phyloP scores from a whole-genome alignment of 331 rosid genomes.

The Quercus phellos region DNA sequence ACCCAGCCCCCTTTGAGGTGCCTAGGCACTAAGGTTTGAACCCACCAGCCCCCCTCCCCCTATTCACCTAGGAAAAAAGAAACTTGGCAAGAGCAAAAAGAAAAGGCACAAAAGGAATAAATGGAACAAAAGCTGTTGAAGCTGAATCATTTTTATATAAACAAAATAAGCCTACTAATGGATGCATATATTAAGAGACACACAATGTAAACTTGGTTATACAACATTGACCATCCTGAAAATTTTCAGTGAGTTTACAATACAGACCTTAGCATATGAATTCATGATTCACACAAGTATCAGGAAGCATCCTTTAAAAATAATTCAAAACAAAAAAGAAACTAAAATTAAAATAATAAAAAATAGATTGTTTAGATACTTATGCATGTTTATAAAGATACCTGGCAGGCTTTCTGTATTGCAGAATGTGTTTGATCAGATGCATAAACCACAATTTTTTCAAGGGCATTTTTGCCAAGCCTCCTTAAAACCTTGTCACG shows the following conservation, averaged over 20 bases:
- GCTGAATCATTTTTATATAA: no score
- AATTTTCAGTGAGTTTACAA: neutral
- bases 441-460: conserved; percentile 76
- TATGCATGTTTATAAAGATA: conserved; percentile 23
- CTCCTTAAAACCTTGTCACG: conserved; percentile 61
- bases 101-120: neutral
- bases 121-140: neutral
- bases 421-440: conserved; percentile 86
- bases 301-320: neutral
- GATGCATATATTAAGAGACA: neutral
- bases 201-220: neutral
- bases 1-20: no score
- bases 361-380: neutral
- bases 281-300: neutral
- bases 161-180: neutral
- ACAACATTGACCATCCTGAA: neutral
- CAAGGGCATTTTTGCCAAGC: conserved; percentile 52
- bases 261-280: neutral
- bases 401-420: conserved; percentile 86
- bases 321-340: neutral
- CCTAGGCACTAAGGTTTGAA: no score
- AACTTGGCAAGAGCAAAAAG: neutral
- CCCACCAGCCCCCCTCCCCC: no score
- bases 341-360: neutral
- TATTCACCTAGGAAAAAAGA: no score